A percentile compares a stretch with the other conserved stretches of the same genome.
These are phyloP conservation scores for Hydrangea macrophylla DNA, from an alignment of 148 eudicot genomes.

Conservation along the genomic window DNA sequence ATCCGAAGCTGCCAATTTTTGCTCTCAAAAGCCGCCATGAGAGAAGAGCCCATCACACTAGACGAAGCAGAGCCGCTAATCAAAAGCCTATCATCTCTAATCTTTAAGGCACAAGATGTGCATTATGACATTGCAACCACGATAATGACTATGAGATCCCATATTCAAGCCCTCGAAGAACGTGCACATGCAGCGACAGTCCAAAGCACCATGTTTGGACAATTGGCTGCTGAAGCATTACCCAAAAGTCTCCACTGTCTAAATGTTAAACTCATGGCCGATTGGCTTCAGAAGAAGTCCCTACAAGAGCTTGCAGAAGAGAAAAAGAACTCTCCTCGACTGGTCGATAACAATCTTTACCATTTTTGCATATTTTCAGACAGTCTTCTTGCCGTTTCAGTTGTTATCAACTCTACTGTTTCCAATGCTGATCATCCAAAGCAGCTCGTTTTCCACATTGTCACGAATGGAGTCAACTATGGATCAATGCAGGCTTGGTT, in stretches of 20 bases:
- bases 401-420: slow-evolving; percentile 70
- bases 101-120: slow-evolving; percentile 65
- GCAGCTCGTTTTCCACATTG: slow-evolving; percentile 77
- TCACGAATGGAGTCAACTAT: slow-evolving; percentile 56
- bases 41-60: slow-evolving; percentile 46
- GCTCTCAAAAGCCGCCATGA: slow-evolving; percentile 86
- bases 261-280: slow-evolving; percentile 42
- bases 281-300: slow-evolving; percentile 50
- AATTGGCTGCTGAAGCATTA: slow-evolving; percentile 58
- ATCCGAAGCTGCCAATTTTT: slow-evolving; percentile 69
- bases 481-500: slow-evolving; percentile 85
- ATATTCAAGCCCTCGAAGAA: slow-evolving; percentile 82
- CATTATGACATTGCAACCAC: slow-evolving; percentile 86
- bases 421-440: slow-evolving; percentile 67
- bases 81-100: slow-evolving; percentile 50
- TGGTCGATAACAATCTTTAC: slow-evolving; percentile 69
- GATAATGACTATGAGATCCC: slow-evolving; percentile 73
- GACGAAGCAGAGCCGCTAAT: slow-evolving; percentile 64
- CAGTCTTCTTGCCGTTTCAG: slow-evolving; percentile 61
- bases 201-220: slow-evolving; percentile 65
- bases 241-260: slow-evolving; percentile 72
- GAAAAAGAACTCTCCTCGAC: slow-evolving; percentile 56
- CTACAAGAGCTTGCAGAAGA: slow-evolving; percentile 42
- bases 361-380: slow-evolving; percentile 85
- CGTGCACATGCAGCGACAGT: slow-evolving; percentile 64